Percentiles rank a stretch among this genome's conserved stretches.
Conservation (phyloP, 2,329 filamentous ascomycete genomes). For the Colletotrichum nymphaeae region DNA sequence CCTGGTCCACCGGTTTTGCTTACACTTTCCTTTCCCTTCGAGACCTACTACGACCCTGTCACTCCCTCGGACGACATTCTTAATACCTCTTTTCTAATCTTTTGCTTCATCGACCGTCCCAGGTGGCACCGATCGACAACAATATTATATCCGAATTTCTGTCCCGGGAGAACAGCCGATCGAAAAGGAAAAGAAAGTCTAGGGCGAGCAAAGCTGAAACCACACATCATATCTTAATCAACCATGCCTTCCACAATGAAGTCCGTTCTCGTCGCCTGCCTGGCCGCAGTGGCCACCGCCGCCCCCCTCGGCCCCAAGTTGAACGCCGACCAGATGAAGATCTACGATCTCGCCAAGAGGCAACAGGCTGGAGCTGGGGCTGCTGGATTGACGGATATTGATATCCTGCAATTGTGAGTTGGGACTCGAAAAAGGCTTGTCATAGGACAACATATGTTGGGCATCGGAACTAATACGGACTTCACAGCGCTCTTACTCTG, state of each 20-base stretch:
- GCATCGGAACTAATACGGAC: neutral
- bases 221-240: conserved; percentile 35
- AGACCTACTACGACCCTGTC: conserved; percentile 36
- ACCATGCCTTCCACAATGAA: conserved; percentile 61
- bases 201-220: conserved; percentile 38
- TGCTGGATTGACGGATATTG: conserved; percentile 61
- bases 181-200: conserved; percentile 34
- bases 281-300: conserved; percentile 59
- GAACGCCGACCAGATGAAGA: conserved; percentile 55
- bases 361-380: conserved; percentile 61
- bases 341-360: conserved; percentile 60
- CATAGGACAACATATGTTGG: neutral
- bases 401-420: conserved; percentile 70
- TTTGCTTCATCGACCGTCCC: conserved; percentile 45
- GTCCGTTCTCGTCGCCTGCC: conserved; percentile 54
- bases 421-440: too few species aligned
- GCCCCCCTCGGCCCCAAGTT: conserved; percentile 58
- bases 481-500: conserved; percentile 72
- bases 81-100: conserved; percentile 43
- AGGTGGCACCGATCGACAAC: conserved; percentile 35
- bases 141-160: conserved; percentile 16
- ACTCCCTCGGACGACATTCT: conserved; percentile 35
- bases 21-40: conserved; percentile 45
- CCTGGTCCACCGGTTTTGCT: conserved; percentile 45
- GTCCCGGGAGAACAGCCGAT: conserved; percentile 36